Evolutionary conservation across 495 filamentous ascomycete species (phyloP), one percentile per base, ranked within the genome.

Genomic region (Neurospora terricola): DNA sequence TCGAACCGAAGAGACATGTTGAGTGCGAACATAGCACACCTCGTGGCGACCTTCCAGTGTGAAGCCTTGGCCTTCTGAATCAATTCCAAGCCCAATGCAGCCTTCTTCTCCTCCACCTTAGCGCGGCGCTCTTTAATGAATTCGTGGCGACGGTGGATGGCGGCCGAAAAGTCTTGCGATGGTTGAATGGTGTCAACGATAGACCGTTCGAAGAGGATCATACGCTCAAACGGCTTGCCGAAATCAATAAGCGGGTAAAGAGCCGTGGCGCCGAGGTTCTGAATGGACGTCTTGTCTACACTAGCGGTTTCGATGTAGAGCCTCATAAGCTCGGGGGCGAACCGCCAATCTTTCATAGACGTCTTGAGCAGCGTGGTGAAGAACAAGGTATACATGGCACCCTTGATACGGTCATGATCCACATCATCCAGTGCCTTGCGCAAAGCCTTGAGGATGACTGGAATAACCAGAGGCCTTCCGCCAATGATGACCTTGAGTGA

Each of bases 1-100:
- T 97, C 92, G 76, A 97, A 97, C 54, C 96, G 90, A 59, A 97
- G 86, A 70, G 92, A 94, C 75, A 97, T 87, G 72, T 94, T 94
- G 73, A 94, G 88, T 18, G 97, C 91, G 75, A 98, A 94, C 30
- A 94, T 91, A 16, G 91, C 92, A 54, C 93, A 94, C 37, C 96
- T 87, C 73, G 89, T 93, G 11, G 94, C 95, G 74, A 97, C 92
- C 86, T 97, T 98, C 96, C 96, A 99, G 78, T 98, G 96, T 0
- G 93, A 92, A 30, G 88, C 86, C 72, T 89, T 88, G 1, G 93
- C 91, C 71, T 93, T 80, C 45, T 92, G 89, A 3, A 94, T 90
- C 45, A 99, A 86, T 76, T 97, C 93, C 72, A 91, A 82, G 0
- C 94, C 92, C 18, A 98, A 83, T 6, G 89, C 87, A 0, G 90